Evolutionary conservation across 257 asterid species (phyloP), one percentile per base, ranked within the genome.

Genomic region (Solanum chmielewskii): DNA sequence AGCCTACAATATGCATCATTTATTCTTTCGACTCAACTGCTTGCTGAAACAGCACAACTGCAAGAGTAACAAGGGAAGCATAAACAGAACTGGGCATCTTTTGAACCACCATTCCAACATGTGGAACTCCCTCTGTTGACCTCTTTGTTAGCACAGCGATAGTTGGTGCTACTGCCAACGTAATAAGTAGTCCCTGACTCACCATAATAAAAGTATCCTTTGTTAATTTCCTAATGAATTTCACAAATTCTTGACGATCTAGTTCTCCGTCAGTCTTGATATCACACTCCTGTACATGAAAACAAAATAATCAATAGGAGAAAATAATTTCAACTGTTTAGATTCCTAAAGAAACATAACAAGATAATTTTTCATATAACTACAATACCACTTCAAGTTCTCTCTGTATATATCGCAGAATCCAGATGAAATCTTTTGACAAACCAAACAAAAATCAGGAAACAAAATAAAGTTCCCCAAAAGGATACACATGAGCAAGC

Each of bases 111-210:
- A 91, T 95, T 23, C 99, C 99, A 5, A 95, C 92, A 9, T 91
- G 93, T 1, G 98, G 98, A 39, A 95, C 92, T 44, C 95, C 97
- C 92, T 96, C 98, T 18, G 98, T 93, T 6, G 96, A 64, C 92
- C 93, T 92, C 89, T 94, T 94, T 16, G 98, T 94, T n/a, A 95
- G 92, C 90, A 94, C 1, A 60, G 98, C 98, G 68, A 95, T 89
- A 7, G 96, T 91, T 77, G 99, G 99, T 87, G 98, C 98, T 45
- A 91, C 93, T 66, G 96, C 98, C 89, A 96, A 87, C 47, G 95
- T 70, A 80, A 95, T 82, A 33, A 96, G 91, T 92, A 95, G 83
- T 76, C 98, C 98, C 84, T 93, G 95, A 87, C 98, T 94, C 18
- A 95, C 96, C 10, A 90, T 89, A 71, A 90, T 74, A 88, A 96